phyloP scores from a whole-genome alignment of 805 yeast genomes.

The Candida peoriensis region DNA sequence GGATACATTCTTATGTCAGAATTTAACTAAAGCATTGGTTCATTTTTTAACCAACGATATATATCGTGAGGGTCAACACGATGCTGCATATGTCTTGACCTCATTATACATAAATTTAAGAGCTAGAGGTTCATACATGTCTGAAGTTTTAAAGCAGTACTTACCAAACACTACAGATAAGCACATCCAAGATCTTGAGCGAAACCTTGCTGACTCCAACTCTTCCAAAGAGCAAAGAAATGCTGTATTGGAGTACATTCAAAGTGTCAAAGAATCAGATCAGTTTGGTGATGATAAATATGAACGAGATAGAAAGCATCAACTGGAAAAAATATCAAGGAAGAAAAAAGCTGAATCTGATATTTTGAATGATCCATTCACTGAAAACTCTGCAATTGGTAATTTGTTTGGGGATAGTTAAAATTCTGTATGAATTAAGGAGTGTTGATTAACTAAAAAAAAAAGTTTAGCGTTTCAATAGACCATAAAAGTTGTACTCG shows the following conservation, averaged over 20 bases:
- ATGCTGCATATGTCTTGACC: constrained; percentile 86
- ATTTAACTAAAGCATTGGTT: constrained; percentile 65
- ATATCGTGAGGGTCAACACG: constrained; percentile 82
- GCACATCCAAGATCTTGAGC: constrained; percentile 60
- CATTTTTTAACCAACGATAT: constrained; percentile 67
- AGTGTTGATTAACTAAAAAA: neutral
- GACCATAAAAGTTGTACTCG: neutral
- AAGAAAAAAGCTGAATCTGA: constrained; percentile 46
- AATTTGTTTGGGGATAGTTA: constrained; percentile 45
- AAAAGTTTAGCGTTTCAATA: neutral
- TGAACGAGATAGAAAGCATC: constrained; percentile 46
- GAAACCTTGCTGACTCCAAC: constrained; percentile 56
- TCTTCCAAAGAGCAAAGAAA: constrained; percentile 75
- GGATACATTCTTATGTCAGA: constrained; percentile 53
- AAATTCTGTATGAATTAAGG: neutral
- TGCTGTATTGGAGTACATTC: constrained; percentile 71
- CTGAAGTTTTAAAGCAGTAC: constrained; percentile 47
- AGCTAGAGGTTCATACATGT: constrained; percentile 64
- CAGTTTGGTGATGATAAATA: constrained; percentile 38
- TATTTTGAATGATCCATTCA: constrained; percentile 66
- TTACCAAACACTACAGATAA: constrained; percentile 53
- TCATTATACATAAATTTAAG: constrained; percentile 71
- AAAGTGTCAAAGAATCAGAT: constrained; percentile 48
- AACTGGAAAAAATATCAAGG: constrained; percentile 44
- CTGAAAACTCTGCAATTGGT: constrained; percentile 64